Base-by-base conservation (phyloP, 345 rosid species). In the Acer yangbiense region DNA sequence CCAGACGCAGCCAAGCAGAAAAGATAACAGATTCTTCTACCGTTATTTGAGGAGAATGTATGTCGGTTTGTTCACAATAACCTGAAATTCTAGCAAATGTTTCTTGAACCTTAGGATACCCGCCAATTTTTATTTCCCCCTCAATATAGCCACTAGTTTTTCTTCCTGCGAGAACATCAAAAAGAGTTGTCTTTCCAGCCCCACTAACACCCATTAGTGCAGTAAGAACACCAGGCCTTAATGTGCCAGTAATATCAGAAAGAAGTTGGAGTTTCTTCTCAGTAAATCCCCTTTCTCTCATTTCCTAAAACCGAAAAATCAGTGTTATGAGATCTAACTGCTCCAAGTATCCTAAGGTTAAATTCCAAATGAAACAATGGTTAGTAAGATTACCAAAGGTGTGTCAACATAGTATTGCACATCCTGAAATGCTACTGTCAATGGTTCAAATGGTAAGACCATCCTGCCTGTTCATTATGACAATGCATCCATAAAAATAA, bases 171-270 rank as follows among this genome's bases (percentile, higher is more conserved):
- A 94, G 92, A 80, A 94, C 97, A 77, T 95, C 98, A 48, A 95
- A 83, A 25, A 95, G 87, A 52, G 98, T 95, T 16, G 98, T 91
- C 77, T 94, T 94, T 12, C 97, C 97, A 16, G 98, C 98, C 70
- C 98, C 98, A 55, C 92, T 93, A 25, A 89, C 89, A 18, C 98
- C 95, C 98, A 94, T 94, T 80, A 94, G 73, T 23, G 94, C 94
- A 7, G 97, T 90, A 29, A 93, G 89, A 81, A 93, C 81, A 2
- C 98, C 97, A 6, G 98, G 97, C 58, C 90, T 86, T 75, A 91
- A 91, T 23, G 87, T 83, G 25, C 97, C 97, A 0, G 87, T 88
- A 39, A 93, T 82, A 29, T 86, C 86, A 54, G 87, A 79, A 77
- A 94, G 95, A 58, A 95, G 91, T 66, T 81, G 93, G 21, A 93